Evolutionary conservation across 1,284 basidiomycete genomes (phyloP), one percentile per base, ranked within the genome.

Genomic region (Sanghuangporus baumii): DNA sequence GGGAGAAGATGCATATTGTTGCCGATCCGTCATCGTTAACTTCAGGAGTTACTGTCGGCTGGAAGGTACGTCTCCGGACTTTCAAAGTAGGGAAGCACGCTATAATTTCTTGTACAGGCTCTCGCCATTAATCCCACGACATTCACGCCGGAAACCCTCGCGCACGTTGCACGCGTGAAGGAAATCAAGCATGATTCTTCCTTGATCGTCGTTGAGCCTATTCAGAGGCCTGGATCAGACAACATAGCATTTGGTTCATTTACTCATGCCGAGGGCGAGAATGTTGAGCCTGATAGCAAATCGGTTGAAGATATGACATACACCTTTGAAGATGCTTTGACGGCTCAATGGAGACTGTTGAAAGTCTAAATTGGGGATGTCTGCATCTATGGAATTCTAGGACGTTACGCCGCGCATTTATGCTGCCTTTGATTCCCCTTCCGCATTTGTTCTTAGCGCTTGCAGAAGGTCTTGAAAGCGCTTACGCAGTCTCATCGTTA

Each of bases 91-190:
- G 23, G 31, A 43, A 14, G 1, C 16, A 12, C 1, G 48, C 26
- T 34, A 36, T 43, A 34, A 38, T 38, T 47, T n/a, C 38, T 23
- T 34, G 34, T 51, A 3, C 54, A 86, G 84, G 79, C 71, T 16
- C 76, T 86, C 3, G 81, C 74, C 1, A 76, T 86, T 52, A 81
- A 86, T 67, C 81, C 79, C 9, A 67, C 70, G 4, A 84, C 83
- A 3, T 79, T 80, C 58, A 78, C 81, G 0, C 84, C 84, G 0
- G 83, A 85, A 67, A 71, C 78, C 57, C 68, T 84, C 47, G 72
- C 84, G 18, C 74, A 74, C 34, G 66, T 81, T 16, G 82, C 77
- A 0, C 71, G 72, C 4, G 70, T 84, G 6, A 60, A 56, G 46
- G 38, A 38, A n/a, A 56, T 52, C 20, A 18, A 50, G 3, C n/a